A percentile compares a stretch with the other conserved stretches of the same genome.
Evolutionary conservation across 1,284 basidiomycete genomes (phyloP).

Genomic region (Ustilago crameri): DNA sequence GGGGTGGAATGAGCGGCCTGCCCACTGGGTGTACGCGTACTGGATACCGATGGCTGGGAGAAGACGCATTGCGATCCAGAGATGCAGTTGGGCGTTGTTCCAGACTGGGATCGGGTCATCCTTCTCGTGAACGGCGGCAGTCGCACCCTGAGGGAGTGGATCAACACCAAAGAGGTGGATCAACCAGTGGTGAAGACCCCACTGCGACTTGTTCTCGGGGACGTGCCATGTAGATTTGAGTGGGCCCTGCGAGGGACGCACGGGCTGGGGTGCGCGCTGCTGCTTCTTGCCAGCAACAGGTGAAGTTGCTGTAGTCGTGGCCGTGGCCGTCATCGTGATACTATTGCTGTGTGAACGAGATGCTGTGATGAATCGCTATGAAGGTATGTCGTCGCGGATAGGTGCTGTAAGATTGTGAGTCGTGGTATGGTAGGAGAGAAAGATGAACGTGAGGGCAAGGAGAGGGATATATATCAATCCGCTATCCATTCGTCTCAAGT

Average conservation of each 20-base stretch:
- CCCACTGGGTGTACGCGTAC: slow-evolving; percentile 38
- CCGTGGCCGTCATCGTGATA: slow-evolving; percentile 20
- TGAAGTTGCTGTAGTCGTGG: slow-evolving; percentile 15
- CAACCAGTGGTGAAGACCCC: slow-evolving; percentile 28
- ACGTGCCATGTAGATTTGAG: slow-evolving; percentile 47
- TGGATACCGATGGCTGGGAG: slow-evolving; percentile 50
- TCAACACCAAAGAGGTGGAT: slow-evolving; percentile 30
- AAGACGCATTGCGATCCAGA: slow-evolving; percentile 45
- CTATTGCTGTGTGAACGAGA: too few species aligned
- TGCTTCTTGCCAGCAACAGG: slow-evolving; percentile 15
- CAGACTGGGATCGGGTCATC: slow-evolving; percentile 47
- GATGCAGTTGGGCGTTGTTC: slow-evolving; percentile 46
- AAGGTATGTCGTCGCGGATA: too few species aligned
- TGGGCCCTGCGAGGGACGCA: slow-evolving; percentile 41
- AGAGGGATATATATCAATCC: background rate
- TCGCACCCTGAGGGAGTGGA: slow-evolving; percentile 28
- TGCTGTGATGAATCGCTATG: too few species aligned
- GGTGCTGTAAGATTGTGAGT: too few species aligned
- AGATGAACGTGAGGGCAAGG: background rate
- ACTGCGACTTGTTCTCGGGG: slow-evolving; percentile 13
- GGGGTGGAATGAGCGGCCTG: slow-evolving; percentile 52
- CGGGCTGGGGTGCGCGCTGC: slow-evolving; percentile 21
- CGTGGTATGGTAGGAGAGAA: too few species aligned
- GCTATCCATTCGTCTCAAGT: background rate
- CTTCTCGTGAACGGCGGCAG: slow-evolving; percentile 31